Percentiles rank a stretch among this genome's conserved stretches.
Conservation (phyloP, 306 rosid species). For the Vicia villosa region DNA sequence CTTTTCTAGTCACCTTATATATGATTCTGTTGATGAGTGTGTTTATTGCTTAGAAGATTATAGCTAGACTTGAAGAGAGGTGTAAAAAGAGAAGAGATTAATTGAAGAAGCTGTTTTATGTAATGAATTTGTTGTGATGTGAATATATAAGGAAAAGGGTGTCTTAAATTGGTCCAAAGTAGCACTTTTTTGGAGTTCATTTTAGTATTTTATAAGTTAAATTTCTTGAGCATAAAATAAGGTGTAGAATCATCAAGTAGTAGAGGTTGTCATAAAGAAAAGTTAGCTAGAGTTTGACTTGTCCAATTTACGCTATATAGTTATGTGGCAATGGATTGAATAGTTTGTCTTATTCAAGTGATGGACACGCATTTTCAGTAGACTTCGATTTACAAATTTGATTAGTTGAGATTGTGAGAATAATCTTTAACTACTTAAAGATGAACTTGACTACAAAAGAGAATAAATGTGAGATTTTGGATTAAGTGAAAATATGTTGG, state of each 20-base stretch:
- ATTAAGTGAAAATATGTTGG: no score
- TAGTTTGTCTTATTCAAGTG: slow-evolving; percentile 35
- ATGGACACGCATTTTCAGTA: slow-evolving; percentile 5
- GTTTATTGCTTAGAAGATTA: background rate
- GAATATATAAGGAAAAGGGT: slow-evolving; percentile 21
- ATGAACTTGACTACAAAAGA: no score
- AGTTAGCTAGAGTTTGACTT: slow-evolving; percentile 51
- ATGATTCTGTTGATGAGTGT: slow-evolving; percentile 2
- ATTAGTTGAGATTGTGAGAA: no score
- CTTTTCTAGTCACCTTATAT: background rate
- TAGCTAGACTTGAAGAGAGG: slow-evolving; percentile 16
- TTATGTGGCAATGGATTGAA: slow-evolving; percentile 35
- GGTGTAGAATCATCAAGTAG: slow-evolving; percentile 49
- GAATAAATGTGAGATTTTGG: no score
- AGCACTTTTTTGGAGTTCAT: slow-evolving; percentile 43
- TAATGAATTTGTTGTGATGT: background rate
- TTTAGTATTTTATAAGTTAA: slow-evolving; percentile 31
- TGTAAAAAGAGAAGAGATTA: background rate
- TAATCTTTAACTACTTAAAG: no score
- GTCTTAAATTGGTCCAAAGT: slow-evolving; percentile 43
- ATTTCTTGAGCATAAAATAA: slow-evolving; percentile 41
- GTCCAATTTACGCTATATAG: slow-evolving; percentile 32
- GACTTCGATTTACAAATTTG: no score
- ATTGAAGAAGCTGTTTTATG: slow-evolving; percentile 9
- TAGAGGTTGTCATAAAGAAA: slow-evolving; percentile 42